Conservation (phyloP, 2,329 filamentous ascomycete species). For the Lecanicillium sp. region DNA sequence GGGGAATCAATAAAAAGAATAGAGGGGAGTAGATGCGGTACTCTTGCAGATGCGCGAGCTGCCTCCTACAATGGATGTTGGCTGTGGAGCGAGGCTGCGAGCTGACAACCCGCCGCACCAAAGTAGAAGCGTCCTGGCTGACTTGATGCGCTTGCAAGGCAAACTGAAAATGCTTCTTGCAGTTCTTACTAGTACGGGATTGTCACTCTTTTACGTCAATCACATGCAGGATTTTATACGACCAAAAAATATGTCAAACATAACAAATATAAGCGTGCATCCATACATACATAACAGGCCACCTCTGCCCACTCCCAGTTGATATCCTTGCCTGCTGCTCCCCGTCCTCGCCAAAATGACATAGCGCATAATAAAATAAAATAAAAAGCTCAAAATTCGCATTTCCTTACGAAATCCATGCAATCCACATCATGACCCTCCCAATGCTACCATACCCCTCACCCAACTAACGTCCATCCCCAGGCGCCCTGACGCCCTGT, state of each 20-base stretch:
- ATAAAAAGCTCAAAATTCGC: neutral
- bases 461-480: constrained; percentile 5
- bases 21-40: too few relatives aligned
- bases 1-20: too few relatives aligned
- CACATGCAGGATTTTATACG: neutral
- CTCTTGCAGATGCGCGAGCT: too few relatives aligned
- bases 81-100: neutral
- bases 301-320: neutral
- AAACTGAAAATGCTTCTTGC: neutral
- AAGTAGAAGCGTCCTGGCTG: neutral
- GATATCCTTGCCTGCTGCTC: neutral
- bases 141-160: neutral
- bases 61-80: too few relatives aligned
- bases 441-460: neutral
- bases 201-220: too few relatives aligned
- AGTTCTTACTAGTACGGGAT: neutral
- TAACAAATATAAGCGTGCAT: too few relatives aligned
- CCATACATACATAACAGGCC: constrained; percentile 1
- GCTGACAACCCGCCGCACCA: neutral
- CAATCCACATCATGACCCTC: neutral
- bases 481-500: constrained; percentile 7
- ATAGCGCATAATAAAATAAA: neutral
- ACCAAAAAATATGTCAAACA: neutral
- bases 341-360: neutral
- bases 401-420: neutral